These are phyloP conservation scores for Saccharum hybrid DNA, from an alignment of 202 grass and related monocot species.

Conservation along the genomic window DNA sequence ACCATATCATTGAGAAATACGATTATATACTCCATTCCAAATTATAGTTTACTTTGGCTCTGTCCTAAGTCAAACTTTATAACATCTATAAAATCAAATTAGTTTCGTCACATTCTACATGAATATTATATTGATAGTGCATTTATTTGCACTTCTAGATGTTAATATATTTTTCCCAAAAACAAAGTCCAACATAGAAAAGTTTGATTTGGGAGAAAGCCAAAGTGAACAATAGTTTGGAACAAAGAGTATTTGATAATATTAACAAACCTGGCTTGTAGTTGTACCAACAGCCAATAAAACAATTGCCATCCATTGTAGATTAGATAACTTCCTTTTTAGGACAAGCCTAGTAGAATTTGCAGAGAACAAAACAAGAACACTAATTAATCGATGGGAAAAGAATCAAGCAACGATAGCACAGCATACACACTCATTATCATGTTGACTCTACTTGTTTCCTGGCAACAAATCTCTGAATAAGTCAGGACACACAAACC, in stretches of 20 bases:
- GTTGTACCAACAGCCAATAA: slow-evolving; percentile 91
- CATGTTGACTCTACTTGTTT: not conserved
- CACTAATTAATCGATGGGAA: slow-evolving; percentile 1
- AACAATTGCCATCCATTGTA: slow-evolving; percentile 94
- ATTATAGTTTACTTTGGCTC: not conserved
- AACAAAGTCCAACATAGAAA: not conserved
- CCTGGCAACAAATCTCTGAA: not conserved
- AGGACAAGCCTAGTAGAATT: slow-evolving; percentile 71
- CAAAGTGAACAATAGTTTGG: not conserved
- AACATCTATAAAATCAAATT: not conserved
- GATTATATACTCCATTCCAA: not conserved
- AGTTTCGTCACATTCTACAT: not conserved
- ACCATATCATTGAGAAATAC: not conserved
- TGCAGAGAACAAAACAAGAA: slow-evolving; percentile 31
- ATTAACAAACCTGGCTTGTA: slow-evolving; percentile 79
- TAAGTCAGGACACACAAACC: not conserved
- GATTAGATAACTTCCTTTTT: slow-evolving; percentile 77
- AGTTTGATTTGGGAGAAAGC: not conserved
- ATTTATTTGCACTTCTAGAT: not conserved
- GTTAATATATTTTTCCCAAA: not conserved
- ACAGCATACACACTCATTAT: slow-evolving; percentile 32
- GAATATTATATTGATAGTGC: not conserved
- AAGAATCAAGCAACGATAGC: slow-evolving; percentile 29
- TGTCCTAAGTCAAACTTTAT: not conserved
- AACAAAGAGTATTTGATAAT: slow-evolving; percentile 13